phyloP scores from a whole-genome alignment of 2,329 filamentous ascomycete genomes.

The Scolecobasidium constrictum region DNA sequence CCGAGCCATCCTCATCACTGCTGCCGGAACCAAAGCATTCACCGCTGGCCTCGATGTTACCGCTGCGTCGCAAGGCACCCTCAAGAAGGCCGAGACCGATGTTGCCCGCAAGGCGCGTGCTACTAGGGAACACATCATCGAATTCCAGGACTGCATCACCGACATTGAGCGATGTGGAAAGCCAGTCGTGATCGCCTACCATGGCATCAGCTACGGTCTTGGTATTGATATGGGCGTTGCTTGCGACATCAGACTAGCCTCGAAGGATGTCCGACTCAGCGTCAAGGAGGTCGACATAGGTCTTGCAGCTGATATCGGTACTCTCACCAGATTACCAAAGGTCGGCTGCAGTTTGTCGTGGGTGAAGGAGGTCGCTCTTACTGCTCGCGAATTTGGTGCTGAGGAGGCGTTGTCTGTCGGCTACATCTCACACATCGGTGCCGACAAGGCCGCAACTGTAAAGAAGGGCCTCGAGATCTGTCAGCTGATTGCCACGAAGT shows the following conservation, averaged over 20 bases:
- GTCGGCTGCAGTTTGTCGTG: conserved; percentile 59
- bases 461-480: conserved; percentile 53
- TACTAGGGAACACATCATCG: conserved; percentile 57
- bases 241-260: conserved; percentile 59
- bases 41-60: conserved; percentile 73
- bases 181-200: conserved; percentile 32
- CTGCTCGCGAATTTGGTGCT: conserved; percentile 57
- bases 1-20: conserved; percentile 68
- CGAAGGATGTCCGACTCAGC: conserved; percentile 48
- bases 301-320: conserved; percentile 69
- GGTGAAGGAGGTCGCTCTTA: conserved; percentile 69
- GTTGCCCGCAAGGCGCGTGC: conserved; percentile 41
- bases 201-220: conserved; percentile 25
- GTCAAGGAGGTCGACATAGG: conserved; percentile 81
- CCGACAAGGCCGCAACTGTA: conserved; percentile 50
- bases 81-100: conserved; percentile 36
- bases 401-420: conserved; percentile 60
- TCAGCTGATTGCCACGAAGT: conserved; percentile 61
- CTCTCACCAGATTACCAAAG: conserved; percentile 62
- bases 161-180: conserved; percentile 82
- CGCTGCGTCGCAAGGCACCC: conserved; percentile 47
- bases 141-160: conserved; percentile 71
- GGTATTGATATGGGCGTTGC: conserved; percentile 46
- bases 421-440: conserved; percentile 56
- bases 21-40: conserved; percentile 74